Conservation (phyloP, 176 grass and related monocot genomes). For the Oryza longistaminata region DNA sequence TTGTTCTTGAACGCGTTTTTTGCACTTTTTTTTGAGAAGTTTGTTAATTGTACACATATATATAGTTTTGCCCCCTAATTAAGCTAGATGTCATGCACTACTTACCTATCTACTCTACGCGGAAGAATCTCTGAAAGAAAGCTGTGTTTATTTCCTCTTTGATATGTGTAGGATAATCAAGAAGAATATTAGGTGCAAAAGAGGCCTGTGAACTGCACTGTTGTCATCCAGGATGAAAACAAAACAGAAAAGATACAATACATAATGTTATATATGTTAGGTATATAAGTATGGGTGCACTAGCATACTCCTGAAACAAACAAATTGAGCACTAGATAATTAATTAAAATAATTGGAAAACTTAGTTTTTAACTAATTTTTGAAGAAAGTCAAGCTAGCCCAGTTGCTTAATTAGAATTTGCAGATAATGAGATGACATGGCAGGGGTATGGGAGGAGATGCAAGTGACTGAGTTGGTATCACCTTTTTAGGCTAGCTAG, state of each 20-base stretch:
- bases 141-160: background rate
- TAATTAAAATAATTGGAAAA: constrained; percentile 26
- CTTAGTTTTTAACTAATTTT: constrained; percentile 16
- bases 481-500: constrained; percentile 10
- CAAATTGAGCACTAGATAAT: background rate
- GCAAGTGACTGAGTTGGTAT: constrained; percentile 23
- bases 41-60: background rate
- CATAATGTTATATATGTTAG: constrained; percentile 17
- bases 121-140: constrained; percentile 41
- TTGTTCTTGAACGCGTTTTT: constrained; percentile 11
- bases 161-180: constrained; percentile 22
- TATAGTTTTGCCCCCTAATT: background rate
- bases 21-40: no score
- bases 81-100: background rate
- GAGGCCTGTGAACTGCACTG: constrained; percentile 28
- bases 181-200: constrained; percentile 55
- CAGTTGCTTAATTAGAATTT: constrained; percentile 6
- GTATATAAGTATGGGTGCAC: constrained; percentile 25
- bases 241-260: constrained; percentile 14
- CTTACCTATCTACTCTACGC: constrained; percentile 40
- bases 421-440: constrained; percentile 43
- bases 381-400: constrained; percentile 27
- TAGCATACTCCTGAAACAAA: constrained; percentile 12
- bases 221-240: constrained; percentile 42
- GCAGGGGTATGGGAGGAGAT: constrained; percentile 47